These are phyloP conservation scores for Amanita jacksonii DNA, from an alignment of 768 basidiomycete species.

Conservation along the genomic window DNA sequence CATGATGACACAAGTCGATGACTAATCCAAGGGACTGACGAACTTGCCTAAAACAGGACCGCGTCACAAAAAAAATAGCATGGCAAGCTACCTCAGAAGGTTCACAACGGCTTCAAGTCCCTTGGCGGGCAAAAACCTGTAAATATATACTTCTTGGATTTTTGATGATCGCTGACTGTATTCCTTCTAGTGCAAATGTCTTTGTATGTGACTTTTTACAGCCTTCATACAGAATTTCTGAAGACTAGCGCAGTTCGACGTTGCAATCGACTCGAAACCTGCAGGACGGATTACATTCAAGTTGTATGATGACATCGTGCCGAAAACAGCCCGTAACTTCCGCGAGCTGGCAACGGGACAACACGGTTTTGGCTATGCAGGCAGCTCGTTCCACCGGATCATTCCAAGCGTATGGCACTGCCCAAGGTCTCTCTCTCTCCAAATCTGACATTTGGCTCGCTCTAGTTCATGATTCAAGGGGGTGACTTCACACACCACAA, in stretches of 20 bases:
- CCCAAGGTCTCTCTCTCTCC: neutral
- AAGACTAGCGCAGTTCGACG: constrained; percentile 40
- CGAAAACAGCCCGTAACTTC: constrained; percentile 74
- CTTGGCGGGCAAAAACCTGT: constrained; percentile 29
- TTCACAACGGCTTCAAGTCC: constrained; percentile 44
- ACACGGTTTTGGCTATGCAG: constrained; percentile 64
- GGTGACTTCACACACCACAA: constrained; percentile 75
- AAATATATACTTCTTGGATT: constrained; percentile 18
- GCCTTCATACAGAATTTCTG: neutral
- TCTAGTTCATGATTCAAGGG: constrained; percentile 76
- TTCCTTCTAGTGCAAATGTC: constrained; percentile 25
- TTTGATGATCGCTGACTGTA: neutral
- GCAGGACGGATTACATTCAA: constrained; percentile 74
- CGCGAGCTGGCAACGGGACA: constrained; percentile 65
- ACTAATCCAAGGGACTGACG: too few species aligned
- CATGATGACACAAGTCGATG: constrained; percentile 11
- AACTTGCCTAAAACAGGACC: too few species aligned
- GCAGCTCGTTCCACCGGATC: constrained; percentile 62
- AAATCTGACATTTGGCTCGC: neutral
- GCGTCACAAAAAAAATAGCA: too few species aligned
- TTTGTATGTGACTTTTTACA: constrained; percentile 21
- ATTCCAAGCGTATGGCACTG: constrained; percentile 47
- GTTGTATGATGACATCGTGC: constrained; percentile 76
- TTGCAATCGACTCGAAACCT: constrained; percentile 49
- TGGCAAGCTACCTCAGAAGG: constrained; percentile 43